Percentiles rank a stretch among this genome's conserved stretches.
These are phyloP conservation scores for Ascochyta viciae-villosae DNA, from an alignment of 2,329 filamentous ascomycete species.

Conservation along the genomic window DNA sequence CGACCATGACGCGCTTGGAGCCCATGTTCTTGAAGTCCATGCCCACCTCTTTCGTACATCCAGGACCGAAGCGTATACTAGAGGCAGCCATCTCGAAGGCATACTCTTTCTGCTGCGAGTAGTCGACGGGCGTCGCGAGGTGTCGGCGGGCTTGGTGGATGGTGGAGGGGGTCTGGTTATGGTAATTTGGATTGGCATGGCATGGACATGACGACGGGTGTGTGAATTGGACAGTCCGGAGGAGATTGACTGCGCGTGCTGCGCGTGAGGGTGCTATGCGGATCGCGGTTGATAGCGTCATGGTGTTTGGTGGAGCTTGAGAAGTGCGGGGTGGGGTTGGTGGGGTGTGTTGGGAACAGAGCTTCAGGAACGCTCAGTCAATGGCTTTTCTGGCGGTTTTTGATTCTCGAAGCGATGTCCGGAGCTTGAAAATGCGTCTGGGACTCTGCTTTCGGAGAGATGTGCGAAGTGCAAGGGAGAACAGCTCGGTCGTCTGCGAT, in stretches of 20 bases:
- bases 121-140: conserved; percentile 79
- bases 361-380: neutral
- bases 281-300: conserved; percentile 27
- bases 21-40: conserved; percentile 97
- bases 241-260: conserved; percentile 71
- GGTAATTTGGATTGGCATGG: conserved; percentile 86
- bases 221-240: conserved; percentile 89
- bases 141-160: conserved; percentile 62
- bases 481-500: neutral
- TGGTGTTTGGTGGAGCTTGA: neutral
- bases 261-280: conserved; percentile 54
- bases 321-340: conserved; percentile 7
- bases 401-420: neutral
- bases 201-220: conserved; percentile 94
- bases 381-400: neutral
- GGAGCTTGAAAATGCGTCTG: neutral
- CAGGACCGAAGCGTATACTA: conserved; percentile 91
- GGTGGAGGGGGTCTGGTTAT: conserved; percentile 54
- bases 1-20: conserved; percentile 84
- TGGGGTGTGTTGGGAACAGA: neutral
- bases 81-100: conserved; percentile 99
- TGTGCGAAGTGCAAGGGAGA: conserved; percentile 7
- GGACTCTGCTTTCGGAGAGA: neutral
- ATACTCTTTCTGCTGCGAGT: conserved; percentile 84
- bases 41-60: conserved; percentile 92